Evolutionary conservation across 2,329 filamentous ascomycete species (phyloP), one percentile per base, ranked within the genome.

Genomic region (Xylogone sp.): DNA sequence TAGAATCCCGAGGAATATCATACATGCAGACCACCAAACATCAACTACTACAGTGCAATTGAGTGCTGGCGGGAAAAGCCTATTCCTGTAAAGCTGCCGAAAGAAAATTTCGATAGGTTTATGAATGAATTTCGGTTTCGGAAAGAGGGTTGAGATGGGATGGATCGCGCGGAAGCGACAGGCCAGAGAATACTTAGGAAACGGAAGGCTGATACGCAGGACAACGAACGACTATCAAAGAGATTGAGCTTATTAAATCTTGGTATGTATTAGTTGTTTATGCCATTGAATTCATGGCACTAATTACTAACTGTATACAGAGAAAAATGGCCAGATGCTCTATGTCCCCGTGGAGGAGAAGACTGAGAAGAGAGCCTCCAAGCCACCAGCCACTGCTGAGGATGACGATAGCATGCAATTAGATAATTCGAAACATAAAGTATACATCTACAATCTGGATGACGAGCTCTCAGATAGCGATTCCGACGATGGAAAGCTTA

Each of bases 391-490:
- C 10, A 18, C 6, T 13, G n/a, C n/a, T 9, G 48, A 58, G 45
- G 64, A 65, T 19, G 73, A 81, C 56, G 86, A 90, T 59, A 65
- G 69, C 51, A 97, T 97, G 93, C 80, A 87, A 52, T 68, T 97
- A 54, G 92, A 97, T 71, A 86, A 96, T 70, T 62, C 88, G 27
- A 88, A 88, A 62, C 79, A 96, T 72, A 89, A 87, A 65, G 83
- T 97, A 54, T 97, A 94, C 76, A 91, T 99, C 61, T 86, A 92
- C 74, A 85, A 95, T 69, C 77, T 99, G 9, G 91, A 96, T 65
- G 87, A 87, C 61, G 93, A 97, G 71, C 80, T 97, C 45, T 86
- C 86, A 13, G 83, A 86, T 57, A 74, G 78, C 22, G 82, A 87
- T 54, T 73, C 76, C 45, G 77, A 83, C 51, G 71, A 75, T 47